A percentile compares a stretch with the other conserved stretches of the same genome.
These are phyloP conservation scores for Penicillium sp. DNA, from an alignment of 2,329 filamentous ascomycete genomes.

Conservation along the genomic window DNA sequence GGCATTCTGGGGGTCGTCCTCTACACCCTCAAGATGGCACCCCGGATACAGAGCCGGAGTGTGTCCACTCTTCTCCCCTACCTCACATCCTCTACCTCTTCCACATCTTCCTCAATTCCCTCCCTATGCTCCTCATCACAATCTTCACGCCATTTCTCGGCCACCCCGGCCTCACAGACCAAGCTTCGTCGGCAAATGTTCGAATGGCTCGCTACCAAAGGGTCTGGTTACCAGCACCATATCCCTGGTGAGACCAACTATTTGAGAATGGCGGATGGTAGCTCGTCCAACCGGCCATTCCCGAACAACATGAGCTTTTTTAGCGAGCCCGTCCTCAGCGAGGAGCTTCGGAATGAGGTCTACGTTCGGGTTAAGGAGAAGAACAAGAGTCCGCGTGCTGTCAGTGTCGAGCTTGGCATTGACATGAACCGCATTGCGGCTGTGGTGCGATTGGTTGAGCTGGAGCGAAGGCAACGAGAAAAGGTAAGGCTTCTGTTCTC, in stretches of 20 bases:
- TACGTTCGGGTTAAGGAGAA: conserved; percentile 69
- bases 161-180: conserved; percentile 46
- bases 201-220: conserved; percentile 57
- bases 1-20: conserved; percentile 26
- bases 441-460: conserved; percentile 80
- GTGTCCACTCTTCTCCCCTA: conserved; percentile 28
- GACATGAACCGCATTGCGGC: conserved; percentile 85
- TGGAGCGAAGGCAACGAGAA: conserved; percentile 77
- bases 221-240: conserved; percentile 36
- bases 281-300: conserved; percentile 61
- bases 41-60: conserved; percentile 5
- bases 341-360: conserved; percentile 73
- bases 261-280: conserved; percentile 24
- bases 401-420: conserved; percentile 76
- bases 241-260: conserved; percentile 39
- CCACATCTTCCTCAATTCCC: conserved; percentile 24
- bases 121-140: conserved; percentile 25
- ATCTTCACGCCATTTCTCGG: conserved; percentile 37
- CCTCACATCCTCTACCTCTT: conserved; percentile 20
- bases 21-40: conserved; percentile 29
- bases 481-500: conserved; percentile 65
- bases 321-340: conserved; percentile 74
- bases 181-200: conserved; percentile 61
- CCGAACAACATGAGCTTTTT: conserved; percentile 73
- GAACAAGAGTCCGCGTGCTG: conserved; percentile 71